A percentile compares a stretch with the other conserved stretches of the same genome.
These are phyloP conservation scores for Selenicereus undatus DNA, from an alignment of 148 eudicot genomes.

Conservation along the genomic window DNA sequence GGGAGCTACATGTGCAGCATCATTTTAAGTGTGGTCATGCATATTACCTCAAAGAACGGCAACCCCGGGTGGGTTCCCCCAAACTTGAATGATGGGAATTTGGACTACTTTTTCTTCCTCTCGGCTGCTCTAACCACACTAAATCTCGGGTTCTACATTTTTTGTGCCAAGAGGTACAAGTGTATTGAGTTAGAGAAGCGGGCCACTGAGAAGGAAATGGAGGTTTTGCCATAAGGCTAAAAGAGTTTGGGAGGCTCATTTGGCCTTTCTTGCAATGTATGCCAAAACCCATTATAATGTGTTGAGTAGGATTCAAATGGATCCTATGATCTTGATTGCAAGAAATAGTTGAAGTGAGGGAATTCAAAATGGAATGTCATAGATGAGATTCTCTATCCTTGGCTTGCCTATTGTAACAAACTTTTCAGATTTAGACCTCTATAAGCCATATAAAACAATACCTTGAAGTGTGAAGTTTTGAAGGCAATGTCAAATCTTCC, in stretches of 20 bases:
- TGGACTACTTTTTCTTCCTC: slow-evolving; percentile 53
- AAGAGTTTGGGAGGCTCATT: neutral
- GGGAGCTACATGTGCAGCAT: slow-evolving; percentile 52
- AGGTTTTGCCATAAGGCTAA: slow-evolving; percentile 22
- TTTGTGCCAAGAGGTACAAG: slow-evolving; percentile 51
- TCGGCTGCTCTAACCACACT: slow-evolving; percentile 42
- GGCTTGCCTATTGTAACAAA: slow-evolving; percentile 1
- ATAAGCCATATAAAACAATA: slow-evolving; percentile 4
- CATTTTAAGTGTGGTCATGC: slow-evolving; percentile 44
- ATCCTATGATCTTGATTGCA: slow-evolving; percentile 19
- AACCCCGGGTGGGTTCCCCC: slow-evolving; percentile 60
- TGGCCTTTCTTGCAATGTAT: slow-evolving; percentile 7
- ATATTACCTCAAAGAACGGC: slow-evolving; percentile 39
- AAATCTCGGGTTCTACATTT: slow-evolving; percentile 40
- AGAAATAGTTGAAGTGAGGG: slow-evolving; percentile 15
- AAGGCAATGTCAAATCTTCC: neutral
- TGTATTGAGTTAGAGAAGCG: slow-evolving; percentile 35
- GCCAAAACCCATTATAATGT: neutral
- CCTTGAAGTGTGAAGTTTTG: slow-evolving; percentile 5
- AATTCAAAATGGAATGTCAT: neutral
- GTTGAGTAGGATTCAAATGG: neutral
- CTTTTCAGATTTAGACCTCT: neutral
- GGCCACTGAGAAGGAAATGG: slow-evolving; percentile 25
- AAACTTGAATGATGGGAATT: slow-evolving; percentile 48
- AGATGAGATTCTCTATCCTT: neutral